Conservation (phyloP, 352 stramenopile genomes). For the Phytophthora hybrid region DNA sequence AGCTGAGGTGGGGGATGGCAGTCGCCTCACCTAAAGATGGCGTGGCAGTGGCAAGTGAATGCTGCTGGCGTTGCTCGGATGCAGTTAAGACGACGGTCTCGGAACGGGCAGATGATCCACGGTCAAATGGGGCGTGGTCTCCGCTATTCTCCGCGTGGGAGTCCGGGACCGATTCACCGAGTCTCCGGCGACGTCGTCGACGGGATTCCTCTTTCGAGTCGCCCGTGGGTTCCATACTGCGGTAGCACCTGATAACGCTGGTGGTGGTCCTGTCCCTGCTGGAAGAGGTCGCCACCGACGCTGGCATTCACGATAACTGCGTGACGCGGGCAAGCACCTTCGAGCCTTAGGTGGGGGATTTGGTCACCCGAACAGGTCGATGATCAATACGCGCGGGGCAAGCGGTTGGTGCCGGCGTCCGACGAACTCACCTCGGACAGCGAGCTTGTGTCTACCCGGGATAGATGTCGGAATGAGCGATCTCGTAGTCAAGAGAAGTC, state of each 20-base stretch:
- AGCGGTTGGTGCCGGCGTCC: neutral
- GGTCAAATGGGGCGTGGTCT: slow-evolving; percentile 14
- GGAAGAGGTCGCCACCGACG: neutral
- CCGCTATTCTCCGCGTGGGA: slow-evolving; percentile 10
- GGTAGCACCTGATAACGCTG: slow-evolving; percentile 2
- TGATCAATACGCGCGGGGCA: too few species aligned
- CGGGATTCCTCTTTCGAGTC: slow-evolving; percentile 21
- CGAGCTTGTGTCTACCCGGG: slow-evolving; percentile 33
- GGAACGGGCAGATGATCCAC: slow-evolving; percentile 34
- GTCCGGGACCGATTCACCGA: slow-evolving; percentile 7
- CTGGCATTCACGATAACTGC: slow-evolving; percentile 17
- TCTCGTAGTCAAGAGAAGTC: slow-evolving; percentile 22
- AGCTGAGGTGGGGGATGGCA: slow-evolving; percentile 9
- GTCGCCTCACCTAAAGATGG: slow-evolving; percentile 7
- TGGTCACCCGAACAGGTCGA: neutral
- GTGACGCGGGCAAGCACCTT: neutral
- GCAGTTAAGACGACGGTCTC: slow-evolving; percentile 15
- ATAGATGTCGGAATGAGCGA: slow-evolving; percentile 42
- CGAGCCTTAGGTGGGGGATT: neutral
- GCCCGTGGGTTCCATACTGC: slow-evolving; percentile 11
- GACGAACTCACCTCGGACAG: neutral
- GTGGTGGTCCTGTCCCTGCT: neutral
- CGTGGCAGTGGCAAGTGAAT: slow-evolving; percentile 8
- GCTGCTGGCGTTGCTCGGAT: slow-evolving; percentile 5
- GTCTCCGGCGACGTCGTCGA: slow-evolving; percentile 25